Conservation (phyloP, 2,329 filamentous ascomycete genomes). For the Beauveria medogensis region DNA sequence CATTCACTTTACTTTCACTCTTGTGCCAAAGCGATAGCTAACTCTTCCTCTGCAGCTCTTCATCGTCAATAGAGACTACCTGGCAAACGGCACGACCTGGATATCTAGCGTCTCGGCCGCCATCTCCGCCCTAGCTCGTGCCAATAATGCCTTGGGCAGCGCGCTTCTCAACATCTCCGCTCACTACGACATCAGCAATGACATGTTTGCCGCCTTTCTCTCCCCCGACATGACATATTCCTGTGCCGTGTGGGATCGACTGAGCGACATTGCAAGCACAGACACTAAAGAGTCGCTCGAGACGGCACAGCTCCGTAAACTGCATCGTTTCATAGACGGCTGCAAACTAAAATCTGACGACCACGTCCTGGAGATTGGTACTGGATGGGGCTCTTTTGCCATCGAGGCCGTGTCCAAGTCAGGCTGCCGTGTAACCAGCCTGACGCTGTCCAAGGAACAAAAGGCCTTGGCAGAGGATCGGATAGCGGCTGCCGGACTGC, state of each 20-base stretch:
- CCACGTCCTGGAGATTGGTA: conserved; percentile 67
- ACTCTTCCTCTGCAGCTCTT: conserved; percentile 44
- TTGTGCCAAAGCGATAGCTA: not conserved
- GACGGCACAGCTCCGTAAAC: conserved; percentile 58
- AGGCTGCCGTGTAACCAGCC: conserved; percentile 58
- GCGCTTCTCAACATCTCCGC: conserved; percentile 59
- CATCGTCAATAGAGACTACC: conserved; percentile 56
- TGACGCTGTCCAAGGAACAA: conserved; percentile 63
- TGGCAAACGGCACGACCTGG: conserved; percentile 57
- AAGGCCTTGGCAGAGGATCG: conserved; percentile 58
- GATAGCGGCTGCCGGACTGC: conserved; percentile 52
- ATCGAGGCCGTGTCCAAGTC: conserved; percentile 59
- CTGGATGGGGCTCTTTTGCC: conserved; percentile 67
- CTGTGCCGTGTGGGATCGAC: conserved; percentile 54
- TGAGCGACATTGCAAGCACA: conserved; percentile 20
- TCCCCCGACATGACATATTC: conserved; percentile 73
- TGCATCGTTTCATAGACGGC: conserved; percentile 57
- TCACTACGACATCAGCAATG: conserved; percentile 70
- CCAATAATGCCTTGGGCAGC: conserved; percentile 49
- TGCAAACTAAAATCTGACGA: conserved; percentile 55
- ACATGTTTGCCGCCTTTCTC: conserved; percentile 67
- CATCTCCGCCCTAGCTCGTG: conserved; percentile 48
- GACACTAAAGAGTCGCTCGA: conserved; percentile 49
- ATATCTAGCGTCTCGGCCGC: conserved; percentile 51
- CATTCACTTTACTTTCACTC: not conserved